Evolutionary conservation across 306 rosid species (phyloP).

Genomic region (Biancaea sappan): DNA sequence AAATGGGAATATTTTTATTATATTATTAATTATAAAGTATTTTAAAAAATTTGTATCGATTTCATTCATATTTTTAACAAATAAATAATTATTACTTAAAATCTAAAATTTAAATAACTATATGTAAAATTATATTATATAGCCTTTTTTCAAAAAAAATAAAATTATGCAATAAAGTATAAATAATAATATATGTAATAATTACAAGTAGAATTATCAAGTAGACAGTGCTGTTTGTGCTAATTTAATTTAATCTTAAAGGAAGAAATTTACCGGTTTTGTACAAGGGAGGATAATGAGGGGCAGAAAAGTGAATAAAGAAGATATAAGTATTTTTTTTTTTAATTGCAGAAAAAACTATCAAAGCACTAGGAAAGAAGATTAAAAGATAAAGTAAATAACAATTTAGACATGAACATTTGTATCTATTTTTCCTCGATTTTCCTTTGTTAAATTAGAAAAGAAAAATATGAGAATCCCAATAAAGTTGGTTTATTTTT

Average conservation of each 20-base stretch:
- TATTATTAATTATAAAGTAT: too few species aligned
- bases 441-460: conserved; percentile 26
- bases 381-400: conserved; percentile 25
- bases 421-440: conserved; percentile 17
- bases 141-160: too few species aligned
- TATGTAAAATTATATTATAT: too few species aligned
- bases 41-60: too few species aligned
- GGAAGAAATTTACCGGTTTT: not conserved
- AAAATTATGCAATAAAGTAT: too few species aligned
- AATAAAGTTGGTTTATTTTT: conserved; percentile 41
- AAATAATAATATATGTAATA: too few species aligned
- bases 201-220: too few species aligned
- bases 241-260: not conserved
- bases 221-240: conserved; percentile 24
- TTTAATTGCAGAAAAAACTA: not conserved
- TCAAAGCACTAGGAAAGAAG: not conserved
- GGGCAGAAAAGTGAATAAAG: not conserved
- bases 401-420: conserved; percentile 30
- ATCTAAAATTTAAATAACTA: too few species aligned
- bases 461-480: conserved; percentile 45
- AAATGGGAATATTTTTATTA: too few species aligned
- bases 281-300: not conserved
- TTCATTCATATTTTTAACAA: too few species aligned
- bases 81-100: too few species aligned
- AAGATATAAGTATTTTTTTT: not conserved